phyloP scores from a whole-genome alignment of 2,329 filamentous ascomycete genomes.

The Proliferodiscus dingleyae region DNA sequence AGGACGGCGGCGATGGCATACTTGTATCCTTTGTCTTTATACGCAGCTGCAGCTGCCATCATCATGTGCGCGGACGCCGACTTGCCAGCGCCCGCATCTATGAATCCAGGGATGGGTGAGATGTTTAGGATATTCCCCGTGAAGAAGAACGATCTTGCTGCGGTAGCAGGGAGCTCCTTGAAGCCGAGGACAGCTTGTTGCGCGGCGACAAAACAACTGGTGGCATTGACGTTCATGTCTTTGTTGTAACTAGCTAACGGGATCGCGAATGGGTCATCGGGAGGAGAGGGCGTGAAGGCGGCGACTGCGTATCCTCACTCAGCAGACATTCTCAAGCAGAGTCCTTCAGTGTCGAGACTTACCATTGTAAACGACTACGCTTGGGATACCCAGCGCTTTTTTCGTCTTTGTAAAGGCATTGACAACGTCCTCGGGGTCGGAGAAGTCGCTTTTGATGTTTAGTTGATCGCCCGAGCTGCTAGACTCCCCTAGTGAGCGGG shows the following conservation, averaged over 20 bases:
- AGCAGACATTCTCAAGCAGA: slow-evolving; percentile 1
- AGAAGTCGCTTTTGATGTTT: slow-evolving; percentile 34
- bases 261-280: slow-evolving; percentile 29
- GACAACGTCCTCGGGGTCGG: slow-evolving; percentile 31
- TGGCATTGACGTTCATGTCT: slow-evolving; percentile 36
- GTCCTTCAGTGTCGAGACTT: not conserved
- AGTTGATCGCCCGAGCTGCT: slow-evolving; percentile 30
- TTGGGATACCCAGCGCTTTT: slow-evolving; percentile 29
- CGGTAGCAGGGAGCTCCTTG: slow-evolving; percentile 19
- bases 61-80: slow-evolving; percentile 35
- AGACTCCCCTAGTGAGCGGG: slow-evolving; percentile 27
- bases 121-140: slow-evolving; percentile 41
- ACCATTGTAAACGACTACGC: slow-evolving; percentile 40
- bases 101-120: slow-evolving; percentile 27
- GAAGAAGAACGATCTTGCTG: slow-evolving; percentile 40
- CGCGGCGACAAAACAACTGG: slow-evolving; percentile 36
- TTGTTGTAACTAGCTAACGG: slow-evolving; percentile 25
- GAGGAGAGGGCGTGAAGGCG: not conserved
- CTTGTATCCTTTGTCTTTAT: slow-evolving; percentile 29
- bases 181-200: slow-evolving; percentile 36
- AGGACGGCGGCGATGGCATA: slow-evolving; percentile 6
- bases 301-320: slow-evolving; percentile 1
- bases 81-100: slow-evolving; percentile 39
- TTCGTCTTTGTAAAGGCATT: slow-evolving; percentile 36
- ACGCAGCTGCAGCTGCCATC: slow-evolving; percentile 32